A percentile compares a stretch with the other conserved stretches of the same genome.
Evolutionary conservation across 345 rosid species (phyloP).

Genomic region (Garcia nutans): DNA sequence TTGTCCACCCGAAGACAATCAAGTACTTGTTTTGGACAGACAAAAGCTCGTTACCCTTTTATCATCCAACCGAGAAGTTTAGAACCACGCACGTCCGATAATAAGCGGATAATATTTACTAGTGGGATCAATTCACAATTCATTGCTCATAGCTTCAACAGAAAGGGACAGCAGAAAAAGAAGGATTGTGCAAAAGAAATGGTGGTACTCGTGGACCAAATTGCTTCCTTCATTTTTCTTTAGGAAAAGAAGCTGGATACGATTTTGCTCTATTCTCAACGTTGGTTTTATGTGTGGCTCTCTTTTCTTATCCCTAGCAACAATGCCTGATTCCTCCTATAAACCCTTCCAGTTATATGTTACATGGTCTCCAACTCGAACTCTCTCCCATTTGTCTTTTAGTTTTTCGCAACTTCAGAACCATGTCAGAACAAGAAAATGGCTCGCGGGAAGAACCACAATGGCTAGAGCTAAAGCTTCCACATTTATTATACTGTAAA

Average conservation of each 20-base stretch:
- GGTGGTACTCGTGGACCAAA: constrained; percentile 52
- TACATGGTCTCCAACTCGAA: constrained; percentile 25
- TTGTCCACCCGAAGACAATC: constrained; percentile 25
- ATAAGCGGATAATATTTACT: constrained; percentile 3
- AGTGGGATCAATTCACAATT: constrained; percentile 29
- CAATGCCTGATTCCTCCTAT: constrained; percentile 20
- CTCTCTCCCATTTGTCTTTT: constrained; percentile 19
- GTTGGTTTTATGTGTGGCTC: constrained; percentile 88
- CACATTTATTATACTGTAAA: constrained; percentile 40
- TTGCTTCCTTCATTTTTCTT: constrained; percentile 47
- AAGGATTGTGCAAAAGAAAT: constrained; percentile 26
- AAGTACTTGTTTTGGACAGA: constrained; percentile 22
- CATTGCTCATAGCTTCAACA: constrained; percentile 14
- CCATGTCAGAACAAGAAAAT: constrained; percentile 46
- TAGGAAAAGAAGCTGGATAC: constrained; percentile 49
- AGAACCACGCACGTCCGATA: constrained; percentile 31
- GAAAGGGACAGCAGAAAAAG: constrained; percentile 40
- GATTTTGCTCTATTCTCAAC: constrained; percentile 46
- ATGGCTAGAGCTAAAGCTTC: constrained; percentile 62
- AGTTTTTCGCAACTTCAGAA: constrained; percentile 8
- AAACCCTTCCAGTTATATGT: constrained; percentile 18
- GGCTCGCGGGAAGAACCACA: constrained; percentile 37
- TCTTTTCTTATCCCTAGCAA: constrained; percentile 82
- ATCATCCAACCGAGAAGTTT: constrained; percentile 6
- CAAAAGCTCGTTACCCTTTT: background rate